Percentiles rank a stretch among this genome's conserved stretches.
These are phyloP conservation scores for Paramarasmius palmivorus DNA, from an alignment of 1,284 basidiomycete genomes.

Conservation along the genomic window DNA sequence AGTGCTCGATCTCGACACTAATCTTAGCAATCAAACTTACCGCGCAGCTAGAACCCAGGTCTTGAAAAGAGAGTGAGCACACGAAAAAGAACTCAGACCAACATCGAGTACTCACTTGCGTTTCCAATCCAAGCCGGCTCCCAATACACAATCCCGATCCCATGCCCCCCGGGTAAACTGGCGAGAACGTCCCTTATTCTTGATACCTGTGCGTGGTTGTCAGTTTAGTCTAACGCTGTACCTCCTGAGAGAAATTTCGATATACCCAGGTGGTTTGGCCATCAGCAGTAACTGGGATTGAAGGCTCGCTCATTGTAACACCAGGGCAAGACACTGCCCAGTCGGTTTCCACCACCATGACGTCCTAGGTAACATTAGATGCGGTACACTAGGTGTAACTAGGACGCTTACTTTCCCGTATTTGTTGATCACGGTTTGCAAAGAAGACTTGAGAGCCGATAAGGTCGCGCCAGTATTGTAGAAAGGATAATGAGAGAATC, in stretches of 20 bases:
- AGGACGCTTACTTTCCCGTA: conserved; percentile 45
- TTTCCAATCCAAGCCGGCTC: conserved; percentile 67
- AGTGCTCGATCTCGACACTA: neutral
- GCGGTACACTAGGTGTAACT: neutral
- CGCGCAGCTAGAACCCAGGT: conserved; percentile 52
- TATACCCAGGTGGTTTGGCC: conserved; percentile 57
- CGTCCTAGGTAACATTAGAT: conserved; percentile 29
- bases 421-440: conserved; percentile 49
- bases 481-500: conserved; percentile 68
- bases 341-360: conserved; percentile 67
- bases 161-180: conserved; percentile 45
- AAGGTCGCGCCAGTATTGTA: conserved; percentile 60
- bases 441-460: conserved; percentile 45
- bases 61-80: neutral
- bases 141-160: conserved; percentile 56
- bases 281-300: conserved; percentile 48
- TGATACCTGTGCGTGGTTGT: conserved; percentile 15
- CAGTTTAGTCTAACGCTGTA: neutral
- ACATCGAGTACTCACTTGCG: conserved; percentile 37
- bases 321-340: conserved; percentile 58
- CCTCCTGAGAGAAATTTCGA: neutral
- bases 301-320: conserved; percentile 46
- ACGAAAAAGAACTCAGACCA: neutral
- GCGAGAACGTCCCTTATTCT: conserved; percentile 50
- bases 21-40: conserved; percentile 34